Conservation (phyloP, 306 rosid species). For the Cercis canadensis region DNA sequence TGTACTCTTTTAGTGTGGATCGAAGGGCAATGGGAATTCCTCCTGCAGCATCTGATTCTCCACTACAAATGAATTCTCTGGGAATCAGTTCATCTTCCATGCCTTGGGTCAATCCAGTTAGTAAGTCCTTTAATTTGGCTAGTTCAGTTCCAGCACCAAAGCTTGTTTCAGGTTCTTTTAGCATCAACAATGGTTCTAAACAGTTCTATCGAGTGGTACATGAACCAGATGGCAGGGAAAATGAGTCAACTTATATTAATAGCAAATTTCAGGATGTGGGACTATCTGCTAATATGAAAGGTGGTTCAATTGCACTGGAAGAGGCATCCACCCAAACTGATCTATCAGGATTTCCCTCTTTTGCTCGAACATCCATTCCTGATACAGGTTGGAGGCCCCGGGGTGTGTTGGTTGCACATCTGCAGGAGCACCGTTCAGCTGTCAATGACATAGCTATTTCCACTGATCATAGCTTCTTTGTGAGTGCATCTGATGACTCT, state of each 20-base stretch:
- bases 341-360: slow-evolving; percentile 66
- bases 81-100: slow-evolving; percentile 87
- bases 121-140: slow-evolving; percentile 85
- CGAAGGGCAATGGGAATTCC: slow-evolving; percentile 71
- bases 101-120: slow-evolving; percentile 92
- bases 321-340: slow-evolving; percentile 69
- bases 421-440: slow-evolving; percentile 95
- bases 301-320: slow-evolving; percentile 58
- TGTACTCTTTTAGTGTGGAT: slow-evolving; percentile 92
- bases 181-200: slow-evolving; percentile 76
- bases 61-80: slow-evolving; percentile 68
- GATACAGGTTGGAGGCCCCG: slow-evolving; percentile 99
- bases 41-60: slow-evolving; percentile 83
- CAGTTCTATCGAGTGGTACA: slow-evolving; percentile 97
- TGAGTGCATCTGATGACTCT: slow-evolving; percentile 95
- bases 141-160: slow-evolving; percentile 94
- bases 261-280: slow-evolving; percentile 77
- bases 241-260: slow-evolving; percentile 62
- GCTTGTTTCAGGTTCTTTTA: slow-evolving; percentile 86
- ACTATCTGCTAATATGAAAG: slow-evolving; percentile 58
- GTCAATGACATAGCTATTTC: slow-evolving; percentile 91
- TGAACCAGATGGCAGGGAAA: slow-evolving; percentile 94
- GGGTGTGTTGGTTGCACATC: slow-evolving; percentile 96
- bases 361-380: slow-evolving; percentile 66
- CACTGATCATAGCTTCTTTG: slow-evolving; percentile 87